Evolutionary conservation across 192 early-diverging fungal species (phyloP).

Genomic region (Haplosporangium gracile): DNA sequence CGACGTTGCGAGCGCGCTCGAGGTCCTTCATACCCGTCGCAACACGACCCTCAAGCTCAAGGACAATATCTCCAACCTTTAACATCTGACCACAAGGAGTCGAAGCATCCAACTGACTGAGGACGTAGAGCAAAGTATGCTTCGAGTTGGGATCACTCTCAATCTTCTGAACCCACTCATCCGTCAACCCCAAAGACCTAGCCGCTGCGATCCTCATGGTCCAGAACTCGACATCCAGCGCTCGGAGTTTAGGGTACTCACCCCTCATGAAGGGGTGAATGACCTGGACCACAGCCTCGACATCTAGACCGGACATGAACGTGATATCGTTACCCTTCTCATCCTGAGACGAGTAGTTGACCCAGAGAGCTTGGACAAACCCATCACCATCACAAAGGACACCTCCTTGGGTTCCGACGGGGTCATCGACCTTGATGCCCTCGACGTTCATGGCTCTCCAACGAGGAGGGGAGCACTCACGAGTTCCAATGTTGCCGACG

Average conservation of each 20-base stretch:
- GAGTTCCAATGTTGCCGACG: conserved; percentile 74
- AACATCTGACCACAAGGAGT: conserved; percentile 68
- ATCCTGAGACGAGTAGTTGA: conserved; percentile 81
- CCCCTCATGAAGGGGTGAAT: conserved; percentile 63
- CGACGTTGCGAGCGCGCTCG: conserved; percentile 59
- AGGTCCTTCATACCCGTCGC: conserved; percentile 74
- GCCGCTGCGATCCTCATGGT: conserved; percentile 72
- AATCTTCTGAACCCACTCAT: conserved; percentile 69
- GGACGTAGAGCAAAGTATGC: conserved; percentile 68
- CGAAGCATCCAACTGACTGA: conserved; percentile 69
- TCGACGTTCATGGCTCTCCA: conserved; percentile 68
- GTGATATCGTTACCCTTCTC: conserved; percentile 73
- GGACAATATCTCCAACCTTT: conserved; percentile 75
- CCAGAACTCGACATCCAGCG: conserved; percentile 73
- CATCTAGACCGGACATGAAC: conserved; percentile 71
- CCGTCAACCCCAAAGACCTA: conserved; percentile 69
- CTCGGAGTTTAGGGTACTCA: conserved; percentile 66
- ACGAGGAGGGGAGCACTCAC: conserved; percentile 77
- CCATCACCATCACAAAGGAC: conserved; percentile 73
- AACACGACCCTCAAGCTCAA: conserved; percentile 74
- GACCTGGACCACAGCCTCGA: conserved; percentile 62
- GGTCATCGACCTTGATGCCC: conserved; percentile 79
- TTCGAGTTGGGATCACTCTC: conserved; percentile 63
- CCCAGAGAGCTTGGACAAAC: conserved; percentile 72
- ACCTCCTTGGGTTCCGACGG: conserved; percentile 75